These are phyloP conservation scores for Epichloe gansuensis DNA, from an alignment of 2,329 filamentous ascomycete species.

Conservation along the genomic window DNA sequence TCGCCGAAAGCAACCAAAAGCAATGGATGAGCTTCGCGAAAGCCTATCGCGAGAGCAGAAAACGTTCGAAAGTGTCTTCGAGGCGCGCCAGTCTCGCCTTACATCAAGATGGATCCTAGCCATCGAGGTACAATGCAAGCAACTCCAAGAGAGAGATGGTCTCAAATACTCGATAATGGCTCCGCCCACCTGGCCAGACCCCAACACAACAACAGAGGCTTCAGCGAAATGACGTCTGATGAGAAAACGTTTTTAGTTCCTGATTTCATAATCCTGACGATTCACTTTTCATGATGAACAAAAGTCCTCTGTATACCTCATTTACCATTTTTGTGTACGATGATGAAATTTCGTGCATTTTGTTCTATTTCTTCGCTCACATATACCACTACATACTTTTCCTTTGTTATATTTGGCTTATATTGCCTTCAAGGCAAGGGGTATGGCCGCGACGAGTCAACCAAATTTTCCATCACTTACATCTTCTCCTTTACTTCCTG, in stretches of 20 bases:
- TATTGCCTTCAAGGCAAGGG: background rate
- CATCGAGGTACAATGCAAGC: constrained; percentile 40
- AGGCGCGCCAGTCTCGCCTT: constrained; percentile 31
- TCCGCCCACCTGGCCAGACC: constrained; percentile 20
- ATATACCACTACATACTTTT: background rate
- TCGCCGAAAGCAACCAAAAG: constrained; percentile 34
- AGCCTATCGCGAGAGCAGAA: constrained; percentile 39
- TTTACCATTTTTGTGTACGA: background rate
- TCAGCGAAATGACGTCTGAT: background rate
- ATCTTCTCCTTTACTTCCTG: background rate
- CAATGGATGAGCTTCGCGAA: constrained; percentile 35
- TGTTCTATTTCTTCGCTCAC: background rate
- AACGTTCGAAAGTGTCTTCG: constrained; percentile 31
- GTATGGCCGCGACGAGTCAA: background rate
- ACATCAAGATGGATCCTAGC: constrained; percentile 39
- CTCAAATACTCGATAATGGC: constrained; percentile 28
- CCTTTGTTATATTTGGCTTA: background rate
- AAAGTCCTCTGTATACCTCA: background rate
- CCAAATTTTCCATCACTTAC: background rate
- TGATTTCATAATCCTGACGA: background rate
- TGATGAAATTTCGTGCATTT: background rate
- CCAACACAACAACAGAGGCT: background rate
- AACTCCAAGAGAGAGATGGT: constrained; percentile 34
- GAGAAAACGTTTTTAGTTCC: background rate
- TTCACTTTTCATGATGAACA: background rate